Base-by-base conservation (phyloP, 257 asterid species). In the Solanum clarkiae region DNA sequence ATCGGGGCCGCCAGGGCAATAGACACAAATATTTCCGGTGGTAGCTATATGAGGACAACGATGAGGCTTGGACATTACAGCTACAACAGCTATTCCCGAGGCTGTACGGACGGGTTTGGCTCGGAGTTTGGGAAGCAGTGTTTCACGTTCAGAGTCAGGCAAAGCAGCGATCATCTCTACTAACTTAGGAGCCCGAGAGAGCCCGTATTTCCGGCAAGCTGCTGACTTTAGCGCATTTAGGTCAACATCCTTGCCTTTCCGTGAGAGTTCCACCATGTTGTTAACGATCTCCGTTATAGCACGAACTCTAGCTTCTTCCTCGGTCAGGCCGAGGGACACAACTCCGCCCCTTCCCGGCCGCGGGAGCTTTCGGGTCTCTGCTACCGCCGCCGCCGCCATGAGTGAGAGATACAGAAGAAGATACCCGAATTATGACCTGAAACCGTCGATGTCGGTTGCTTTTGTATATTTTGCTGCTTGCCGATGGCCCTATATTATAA, bases 51-150 rank as follows among this genome's bases (percentile, higher is more conserved):
- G 99, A 29, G 98, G 99, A 84, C 99, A 97, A 40, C 98, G 94
- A 86, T 97, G 99, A 60, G 99, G 99, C 89, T 97, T 97, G 57
- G 98, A 95, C 99, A 97, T 97, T n/a, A 97, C 98, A 24, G 99
- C 99, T 60, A 97, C 98, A n/a, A 97, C 98, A 7, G 98, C 98
- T 68, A 97, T 97, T 18, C 98, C 98, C 6, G 99, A 97, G 9
- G 99, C 99, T 16, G 99, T 97, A 60, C 99, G 95, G 53, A 97
- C 98, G 3, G 98, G 99, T 82, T 97, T 97, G 3, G 99, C 99
- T 66, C 94, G 91, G 87, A 96, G 95, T 89, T 96, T 96, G 40
- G 99, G 99, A 74, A 96, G 93, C 57, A 97, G 90, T 10, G 91
- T 84, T 82, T 97, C 98, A 89, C 91, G 95, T 90, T 97, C 98